A percentile compares a stretch with the other conserved stretches of the same genome.
These are phyloP conservation scores for Chamaenerion angustifolium DNA, from an alignment of 345 rosid species.

Conservation along the genomic window DNA sequence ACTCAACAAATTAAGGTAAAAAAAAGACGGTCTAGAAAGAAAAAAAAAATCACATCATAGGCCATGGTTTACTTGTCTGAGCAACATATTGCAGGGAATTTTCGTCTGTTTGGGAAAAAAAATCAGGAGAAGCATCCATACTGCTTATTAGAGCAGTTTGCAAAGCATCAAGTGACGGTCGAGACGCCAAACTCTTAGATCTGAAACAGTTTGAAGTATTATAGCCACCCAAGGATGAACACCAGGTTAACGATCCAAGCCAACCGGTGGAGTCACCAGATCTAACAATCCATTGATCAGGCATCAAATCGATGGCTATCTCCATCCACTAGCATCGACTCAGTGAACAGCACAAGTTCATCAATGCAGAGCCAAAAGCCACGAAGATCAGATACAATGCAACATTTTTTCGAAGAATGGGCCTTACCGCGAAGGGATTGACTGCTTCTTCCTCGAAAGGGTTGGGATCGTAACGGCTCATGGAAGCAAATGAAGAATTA, in stretches of 20 bases:
- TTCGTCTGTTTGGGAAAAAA: too few relatives aligned
- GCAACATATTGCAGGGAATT: too few relatives aligned
- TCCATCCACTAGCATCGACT: neutral
- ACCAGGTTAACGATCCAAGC: neutral
- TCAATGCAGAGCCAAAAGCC: neutral
- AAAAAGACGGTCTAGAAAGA: too few relatives aligned
- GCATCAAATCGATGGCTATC: too few relatives aligned
- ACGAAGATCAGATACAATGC: neutral
- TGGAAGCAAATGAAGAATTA: constrained; percentile 16
- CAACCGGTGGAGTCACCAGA: neutral
- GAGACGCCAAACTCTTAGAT: neutral
- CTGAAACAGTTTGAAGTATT: neutral
- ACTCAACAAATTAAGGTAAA: too few relatives aligned
- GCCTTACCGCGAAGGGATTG: constrained; percentile 84
- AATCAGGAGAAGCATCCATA: too few relatives aligned
- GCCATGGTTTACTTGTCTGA: too few relatives aligned
- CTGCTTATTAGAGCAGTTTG: too few relatives aligned
- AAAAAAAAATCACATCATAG: too few relatives aligned
- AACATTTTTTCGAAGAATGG: neutral
- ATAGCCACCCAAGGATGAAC: neutral
- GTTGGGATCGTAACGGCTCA: constrained; percentile 65
- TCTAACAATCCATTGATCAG: neutral
- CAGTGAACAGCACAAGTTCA: neutral
- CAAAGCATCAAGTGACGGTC: too few relatives aligned
- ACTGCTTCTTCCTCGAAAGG: constrained; percentile 79